A percentile compares a stretch with the other conserved stretches of the same genome.
These are phyloP conservation scores for Choanephora cucurbitarum DNA, from an alignment of 371 early-diverging fungal genomes.

Conservation along the genomic window DNA sequence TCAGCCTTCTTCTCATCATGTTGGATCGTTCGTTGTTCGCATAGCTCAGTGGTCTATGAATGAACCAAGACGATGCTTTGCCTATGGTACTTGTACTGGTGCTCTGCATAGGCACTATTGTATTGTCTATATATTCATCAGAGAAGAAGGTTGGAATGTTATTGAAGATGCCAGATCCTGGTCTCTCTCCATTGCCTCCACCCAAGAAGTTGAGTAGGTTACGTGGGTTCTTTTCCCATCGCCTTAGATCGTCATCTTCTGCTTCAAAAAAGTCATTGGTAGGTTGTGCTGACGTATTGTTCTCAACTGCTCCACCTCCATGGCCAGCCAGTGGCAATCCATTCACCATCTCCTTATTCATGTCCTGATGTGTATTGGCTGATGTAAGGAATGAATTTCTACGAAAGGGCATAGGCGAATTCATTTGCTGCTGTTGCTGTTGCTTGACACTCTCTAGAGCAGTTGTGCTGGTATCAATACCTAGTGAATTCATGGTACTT, in stretches of 20 bases:
- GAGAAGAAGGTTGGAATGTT: constrained; percentile 13
- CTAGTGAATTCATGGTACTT: constrained; percentile 50
- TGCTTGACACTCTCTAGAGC: constrained; percentile 22
- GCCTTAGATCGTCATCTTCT: constrained; percentile 56
- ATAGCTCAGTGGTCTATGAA: constrained; percentile 5
- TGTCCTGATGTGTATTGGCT: background rate
- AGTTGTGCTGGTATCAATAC: constrained; percentile 30
- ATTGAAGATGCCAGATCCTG: constrained; percentile 25
- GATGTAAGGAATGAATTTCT: constrained; percentile 31
- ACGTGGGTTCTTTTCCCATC: constrained; percentile 41
- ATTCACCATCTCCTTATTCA: background rate
- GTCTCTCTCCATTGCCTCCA: constrained; percentile 24
- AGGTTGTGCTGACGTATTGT: background rate
- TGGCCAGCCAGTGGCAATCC: background rate
- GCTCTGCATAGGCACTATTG: constrained; percentile 4
- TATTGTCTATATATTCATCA: constrained; percentile 22
- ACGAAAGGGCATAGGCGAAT: constrained; percentile 46
- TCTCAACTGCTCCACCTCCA: background rate
- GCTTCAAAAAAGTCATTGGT: constrained; percentile 49
- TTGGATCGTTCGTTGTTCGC: constrained; percentile 14
- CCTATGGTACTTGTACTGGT: constrained; percentile 17
- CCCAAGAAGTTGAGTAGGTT: constrained; percentile 44
- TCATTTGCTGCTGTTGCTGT: constrained; percentile 17
- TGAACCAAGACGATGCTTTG: constrained; percentile 15
- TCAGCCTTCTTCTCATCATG: constrained; percentile 18